These are phyloP conservation scores for Starmerella scarabaei DNA, from an alignment of 805 yeast species.

Conservation along the genomic window DNA sequence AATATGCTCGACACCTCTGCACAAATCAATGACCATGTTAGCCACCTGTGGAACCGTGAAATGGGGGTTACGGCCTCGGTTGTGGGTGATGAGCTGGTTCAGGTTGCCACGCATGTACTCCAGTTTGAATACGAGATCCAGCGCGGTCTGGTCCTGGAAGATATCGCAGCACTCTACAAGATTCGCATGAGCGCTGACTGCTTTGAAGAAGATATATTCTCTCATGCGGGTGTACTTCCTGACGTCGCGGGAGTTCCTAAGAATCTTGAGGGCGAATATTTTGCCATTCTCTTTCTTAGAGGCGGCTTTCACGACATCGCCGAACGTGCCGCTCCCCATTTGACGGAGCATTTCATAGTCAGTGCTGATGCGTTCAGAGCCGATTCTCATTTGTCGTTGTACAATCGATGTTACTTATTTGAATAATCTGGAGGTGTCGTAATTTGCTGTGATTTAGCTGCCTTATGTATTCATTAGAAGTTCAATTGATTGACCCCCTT, in stretches of 20 bases:
- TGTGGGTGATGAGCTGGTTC: slow-evolving; percentile 45
- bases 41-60: neutral
- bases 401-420: too few relatives aligned
- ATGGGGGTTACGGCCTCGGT: neutral
- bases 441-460: too few relatives aligned
- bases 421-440: too few relatives aligned
- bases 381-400: too few relatives aligned
- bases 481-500: too few relatives aligned
- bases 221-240: slow-evolving; percentile 36
- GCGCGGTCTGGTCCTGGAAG: slow-evolving; percentile 51
- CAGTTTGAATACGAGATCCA: slow-evolving; percentile 68
- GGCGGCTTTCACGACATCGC: slow-evolving; percentile 23
- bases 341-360: neutral
- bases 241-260: slow-evolving; percentile 46
- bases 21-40: slow-evolving; percentile 25
- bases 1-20: slow-evolving; percentile 70
- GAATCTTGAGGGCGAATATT: slow-evolving; percentile 67
- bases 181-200: slow-evolving; percentile 58
- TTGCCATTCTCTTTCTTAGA: slow-evolving; percentile 14
- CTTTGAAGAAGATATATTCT: slow-evolving; percentile 27
- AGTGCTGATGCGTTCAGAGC: too few relatives aligned
- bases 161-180: slow-evolving; percentile 66
- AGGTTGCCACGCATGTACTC: slow-evolving; percentile 77
- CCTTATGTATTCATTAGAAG: too few relatives aligned
- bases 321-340: slow-evolving; percentile 24